phyloP scores from a whole-genome alignment of 805 yeast genomes.

The Myxozyma vanderwaltii region DNA sequence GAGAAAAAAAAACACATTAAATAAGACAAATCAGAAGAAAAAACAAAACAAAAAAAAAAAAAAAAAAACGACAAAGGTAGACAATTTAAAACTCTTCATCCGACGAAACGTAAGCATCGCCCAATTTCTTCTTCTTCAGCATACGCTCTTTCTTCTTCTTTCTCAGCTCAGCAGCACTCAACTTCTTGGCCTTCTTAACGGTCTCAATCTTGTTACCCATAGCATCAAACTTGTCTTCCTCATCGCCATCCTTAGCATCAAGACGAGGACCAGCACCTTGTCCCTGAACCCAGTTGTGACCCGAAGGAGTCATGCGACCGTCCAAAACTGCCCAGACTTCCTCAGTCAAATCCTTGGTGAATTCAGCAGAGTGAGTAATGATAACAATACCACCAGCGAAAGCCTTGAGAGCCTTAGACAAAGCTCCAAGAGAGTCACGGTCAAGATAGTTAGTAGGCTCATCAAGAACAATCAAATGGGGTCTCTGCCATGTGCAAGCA shows the following conservation, averaged over 20 bases:
- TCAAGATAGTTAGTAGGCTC: conserved; percentile 99
- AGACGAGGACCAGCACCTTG: conserved; percentile 99
- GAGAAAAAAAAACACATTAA: not conserved
- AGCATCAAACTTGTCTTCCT: conserved; percentile 99
- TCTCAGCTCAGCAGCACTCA: conserved; percentile 98
- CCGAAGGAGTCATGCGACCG: conserved; percentile 99
- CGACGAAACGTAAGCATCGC: conserved; percentile 98
- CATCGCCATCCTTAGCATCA: conserved; percentile 80
- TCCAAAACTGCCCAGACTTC: conserved; percentile 99
- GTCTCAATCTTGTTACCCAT: conserved; percentile 99
- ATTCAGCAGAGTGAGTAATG: conserved; percentile 99
- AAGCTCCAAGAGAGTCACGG: conserved; percentile 99
- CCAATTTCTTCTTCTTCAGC: conserved; percentile 99
- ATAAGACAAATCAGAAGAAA: conserved; percentile 2
- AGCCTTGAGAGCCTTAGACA: conserved; percentile 97
- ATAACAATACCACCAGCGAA: conserved; percentile 99
- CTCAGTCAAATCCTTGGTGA: conserved; percentile 98
- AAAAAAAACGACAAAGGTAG: not conserved
- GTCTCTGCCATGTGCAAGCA: conserved; percentile 99
- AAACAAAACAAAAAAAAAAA: not conserved
- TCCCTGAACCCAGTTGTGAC: conserved; percentile 99
- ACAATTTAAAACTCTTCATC: conserved; percentile 75
- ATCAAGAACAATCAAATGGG: conserved; percentile 98
- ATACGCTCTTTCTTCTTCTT: conserved; percentile 99
- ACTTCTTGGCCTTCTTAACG: conserved; percentile 95